Percentiles rank a stretch among this genome's conserved stretches.
Evolutionary conservation across 257 asterid genomes (phyloP).

Genomic region (Knoxia roxburghii): DNA sequence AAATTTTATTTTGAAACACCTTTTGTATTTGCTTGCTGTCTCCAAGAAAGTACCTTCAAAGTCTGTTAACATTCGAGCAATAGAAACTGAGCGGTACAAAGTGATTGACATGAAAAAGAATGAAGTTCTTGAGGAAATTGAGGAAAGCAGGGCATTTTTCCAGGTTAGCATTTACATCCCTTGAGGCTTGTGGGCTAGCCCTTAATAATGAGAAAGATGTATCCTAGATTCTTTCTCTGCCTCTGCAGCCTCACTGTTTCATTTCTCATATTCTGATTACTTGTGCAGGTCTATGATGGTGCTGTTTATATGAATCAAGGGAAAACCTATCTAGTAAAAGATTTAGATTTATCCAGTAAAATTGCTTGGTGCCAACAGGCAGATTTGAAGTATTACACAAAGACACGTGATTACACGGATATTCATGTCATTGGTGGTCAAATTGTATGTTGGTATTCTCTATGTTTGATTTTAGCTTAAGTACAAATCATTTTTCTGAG

Average conservation of each 20-base stretch:
- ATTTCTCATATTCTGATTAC: neutral
- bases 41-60: slow-evolving; percentile 64
- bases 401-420: slow-evolving; percentile 84
- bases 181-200: neutral
- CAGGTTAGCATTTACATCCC: slow-evolving; percentile 45
- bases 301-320: slow-evolving; percentile 98
- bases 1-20: neutral
- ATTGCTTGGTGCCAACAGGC: slow-evolving; percentile 92
- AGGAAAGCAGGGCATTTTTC: slow-evolving; percentile 93
- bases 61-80: slow-evolving; percentile 68
- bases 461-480: neutral
- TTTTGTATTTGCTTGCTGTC: slow-evolving; percentile 17
- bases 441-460: slow-evolving; percentile 45
- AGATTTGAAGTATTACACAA: slow-evolving; percentile 79
- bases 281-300: slow-evolving; percentile 86
- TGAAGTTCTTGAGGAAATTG: slow-evolving; percentile 91
- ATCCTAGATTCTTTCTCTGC: neutral
- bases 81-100: slow-evolving; percentile 67
- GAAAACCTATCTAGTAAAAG: slow-evolving; percentile 72
- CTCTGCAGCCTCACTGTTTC: neutral
- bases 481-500: neutral
- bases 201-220: neutral
- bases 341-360: slow-evolving; percentile 70
- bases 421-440: slow-evolving; percentile 68
- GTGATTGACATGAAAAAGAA: slow-evolving; percentile 63